Conservation (phyloP, 2,329 filamentous ascomycete genomes). For the Hymenoscyphus linearis region DNA sequence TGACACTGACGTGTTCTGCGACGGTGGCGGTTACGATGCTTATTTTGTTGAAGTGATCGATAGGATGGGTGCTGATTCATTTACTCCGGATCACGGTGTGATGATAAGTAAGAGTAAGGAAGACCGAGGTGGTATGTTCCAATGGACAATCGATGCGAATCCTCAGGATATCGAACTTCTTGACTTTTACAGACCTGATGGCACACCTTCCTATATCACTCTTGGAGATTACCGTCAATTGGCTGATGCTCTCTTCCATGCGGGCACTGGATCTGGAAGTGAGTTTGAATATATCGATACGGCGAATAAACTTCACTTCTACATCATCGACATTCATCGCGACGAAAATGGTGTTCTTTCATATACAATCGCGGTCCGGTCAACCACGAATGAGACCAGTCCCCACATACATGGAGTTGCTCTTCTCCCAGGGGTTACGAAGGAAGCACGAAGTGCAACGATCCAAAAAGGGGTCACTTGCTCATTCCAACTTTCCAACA, state of each 20-base stretch:
- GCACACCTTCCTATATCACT: slow-evolving; percentile 11
- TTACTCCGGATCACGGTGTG: slow-evolving; percentile 14
- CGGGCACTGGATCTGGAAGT: slow-evolving; percentile 14
- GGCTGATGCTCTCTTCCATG: slow-evolving; percentile 15
- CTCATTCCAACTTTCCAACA: slow-evolving; percentile 13
- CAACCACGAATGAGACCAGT: slow-evolving; percentile 1
- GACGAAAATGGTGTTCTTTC: slow-evolving; percentile 9
- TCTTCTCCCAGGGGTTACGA: background rate
- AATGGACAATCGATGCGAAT: slow-evolving; percentile 17
- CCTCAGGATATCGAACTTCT: slow-evolving; percentile 15
- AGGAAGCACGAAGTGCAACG: background rate
- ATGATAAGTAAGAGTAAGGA: slow-evolving; percentile 15
- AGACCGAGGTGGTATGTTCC: slow-evolving; percentile 4
- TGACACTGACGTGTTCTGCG: slow-evolving; percentile 11
- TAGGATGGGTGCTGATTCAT: slow-evolving; percentile 15
- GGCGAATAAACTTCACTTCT: slow-evolving; percentile 14
- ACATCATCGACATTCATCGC: slow-evolving; percentile 11
- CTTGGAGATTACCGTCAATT: slow-evolving; percentile 14
- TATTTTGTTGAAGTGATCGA: slow-evolving; percentile 16
- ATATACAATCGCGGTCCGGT: slow-evolving; percentile 12
- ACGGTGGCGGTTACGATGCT: slow-evolving; percentile 13
- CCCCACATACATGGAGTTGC: slow-evolving; percentile 9
- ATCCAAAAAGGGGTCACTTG: slow-evolving; percentile 10
- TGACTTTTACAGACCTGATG: slow-evolving; percentile 14
- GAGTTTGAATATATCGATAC: slow-evolving; percentile 14